Evolutionary conservation across 2,329 filamentous ascomycete genomes (phyloP).

Genomic region (Colletotrichum sp.): DNA sequence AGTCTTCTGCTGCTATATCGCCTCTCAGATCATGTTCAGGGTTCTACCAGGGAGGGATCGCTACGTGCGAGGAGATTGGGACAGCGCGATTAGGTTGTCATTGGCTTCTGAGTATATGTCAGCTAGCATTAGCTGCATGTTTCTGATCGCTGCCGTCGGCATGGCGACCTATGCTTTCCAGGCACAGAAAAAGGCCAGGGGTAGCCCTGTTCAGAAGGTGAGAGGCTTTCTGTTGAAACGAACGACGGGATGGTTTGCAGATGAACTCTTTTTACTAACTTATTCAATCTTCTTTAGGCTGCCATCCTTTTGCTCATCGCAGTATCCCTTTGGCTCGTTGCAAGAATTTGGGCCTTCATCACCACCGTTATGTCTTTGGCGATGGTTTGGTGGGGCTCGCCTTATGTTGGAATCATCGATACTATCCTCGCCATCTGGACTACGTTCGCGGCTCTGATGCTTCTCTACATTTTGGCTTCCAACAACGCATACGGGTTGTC

Average conservation of each 20-base stretch:
- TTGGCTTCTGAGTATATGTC: not conserved
- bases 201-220: conserved; percentile 1
- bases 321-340: conserved; percentile 28
- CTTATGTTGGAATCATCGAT: conserved; percentile 23
- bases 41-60: not conserved
- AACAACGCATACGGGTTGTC: conserved; percentile 30
- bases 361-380: not conserved
- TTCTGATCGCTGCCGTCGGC: not conserved
- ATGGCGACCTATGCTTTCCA: conserved; percentile 1
- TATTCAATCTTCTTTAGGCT: conserved; percentile 8
- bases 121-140: not conserved
- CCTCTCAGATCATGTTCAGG: not conserved
- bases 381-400: not conserved
- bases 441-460: conserved; percentile 24
- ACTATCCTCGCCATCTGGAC: conserved; percentile 28
- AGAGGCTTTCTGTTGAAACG: not conserved
- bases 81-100: not conserved
- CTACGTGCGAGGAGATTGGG: not conserved
- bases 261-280: not conserved
- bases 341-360: conserved; percentile 26
- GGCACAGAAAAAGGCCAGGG: not conserved
- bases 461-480: conserved; percentile 31
- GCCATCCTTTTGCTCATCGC: conserved; percentile 27
- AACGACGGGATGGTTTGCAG: not conserved
- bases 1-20: not conserved